Base-by-base conservation (phyloP, 257 asterid species). In the Asclepias syriaca region DNA sequence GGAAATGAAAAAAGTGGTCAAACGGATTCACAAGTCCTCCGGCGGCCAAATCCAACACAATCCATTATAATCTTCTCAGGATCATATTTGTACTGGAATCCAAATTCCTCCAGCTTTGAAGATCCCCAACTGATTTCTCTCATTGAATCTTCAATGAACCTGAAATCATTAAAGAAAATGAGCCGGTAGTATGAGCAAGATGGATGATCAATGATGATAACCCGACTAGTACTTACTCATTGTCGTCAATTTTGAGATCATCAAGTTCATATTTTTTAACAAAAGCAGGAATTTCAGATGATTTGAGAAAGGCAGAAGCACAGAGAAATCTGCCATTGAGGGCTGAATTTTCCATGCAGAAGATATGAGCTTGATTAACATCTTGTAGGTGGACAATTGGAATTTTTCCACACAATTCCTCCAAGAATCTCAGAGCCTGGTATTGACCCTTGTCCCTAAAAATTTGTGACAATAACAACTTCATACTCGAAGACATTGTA, bases 321-420 rank as follows among this genome's bases (percentile, higher is more conserved):
- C 91, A 87, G 8, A 88, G 75, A 65, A 78, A 84, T 48, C 93
- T 85, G 0, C 96, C 92, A 46, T 58, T 75, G 43, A 82, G n/a
- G 14, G 71, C 39, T 13, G 77, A 7, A 40, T 72, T 74, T 75
- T 83, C 84, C 77, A 86, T 78, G 66, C 77, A 68, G 78, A 83
- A 85, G 37, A 89, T 34, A 55, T 87, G 94, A 0, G 92, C 97
- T 19, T 83, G 81, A 48, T 45, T 24, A 1, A 77, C 88, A 79
- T 89, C 96, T 55, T 78, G 74, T n/a, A 84, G 24, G 69, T 90
- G 95, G 5, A 65, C 73, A 54, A 87, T 77, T 0, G 96, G 93
- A 32, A 87, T 81, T 75, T 81, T 85, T 39, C 84, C 87, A 3
- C 37, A 27, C 78, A 86, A 39, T 15, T 88, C 90, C 70, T 92